These are phyloP conservation scores for Kurtzmaniella quercitrusa DNA, from an alignment of 1,139 yeast genomes.

Conservation along the genomic window DNA sequence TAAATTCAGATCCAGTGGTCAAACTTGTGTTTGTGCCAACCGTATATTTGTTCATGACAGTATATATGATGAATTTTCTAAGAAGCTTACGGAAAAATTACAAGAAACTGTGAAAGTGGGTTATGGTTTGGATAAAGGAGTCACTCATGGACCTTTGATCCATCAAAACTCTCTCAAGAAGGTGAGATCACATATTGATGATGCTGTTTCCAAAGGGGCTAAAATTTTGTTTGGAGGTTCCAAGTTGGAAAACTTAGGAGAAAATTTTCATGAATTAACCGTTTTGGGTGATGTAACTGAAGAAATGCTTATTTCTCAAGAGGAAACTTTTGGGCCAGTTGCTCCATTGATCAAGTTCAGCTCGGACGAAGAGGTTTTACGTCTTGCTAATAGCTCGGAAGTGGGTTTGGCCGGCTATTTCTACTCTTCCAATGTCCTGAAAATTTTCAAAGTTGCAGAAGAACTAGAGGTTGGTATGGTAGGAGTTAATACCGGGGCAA, in stretches of 20 bases:
- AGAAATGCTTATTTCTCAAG: constrained; percentile 58
- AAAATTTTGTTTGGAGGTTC: constrained; percentile 62
- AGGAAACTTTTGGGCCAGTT: constrained; percentile 90
- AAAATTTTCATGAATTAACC: constrained; percentile 73
- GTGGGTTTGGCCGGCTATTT: constrained; percentile 48
- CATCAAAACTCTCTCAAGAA: constrained; percentile 62
- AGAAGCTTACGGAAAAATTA: constrained; percentile 47
- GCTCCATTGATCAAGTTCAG: constrained; percentile 71
- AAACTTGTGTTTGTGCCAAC: constrained; percentile 87
- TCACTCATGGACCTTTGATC: constrained; percentile 83
- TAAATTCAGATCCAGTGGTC: constrained; percentile 73
- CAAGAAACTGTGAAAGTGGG: constrained; percentile 55
- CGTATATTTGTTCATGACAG: constrained; percentile 71
- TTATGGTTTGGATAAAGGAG: constrained; percentile 60
- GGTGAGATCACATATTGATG: constrained; percentile 67
- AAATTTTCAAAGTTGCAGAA: constrained; percentile 50
- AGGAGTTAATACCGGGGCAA: constrained; percentile 41
- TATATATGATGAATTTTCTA: constrained; percentile 56
- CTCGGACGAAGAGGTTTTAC: constrained; percentile 64
- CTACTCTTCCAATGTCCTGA: constrained; percentile 40
- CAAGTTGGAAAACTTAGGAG: constrained; percentile 61
- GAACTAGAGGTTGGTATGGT: constrained; percentile 45
- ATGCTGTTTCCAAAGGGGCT: constrained; percentile 75
- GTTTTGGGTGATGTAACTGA: constrained; percentile 62
- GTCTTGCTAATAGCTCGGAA: constrained; percentile 59